Evolutionary conservation across 164 flowering plant genomes (phyloP).

Genomic region (Vitis labrusca): DNA sequence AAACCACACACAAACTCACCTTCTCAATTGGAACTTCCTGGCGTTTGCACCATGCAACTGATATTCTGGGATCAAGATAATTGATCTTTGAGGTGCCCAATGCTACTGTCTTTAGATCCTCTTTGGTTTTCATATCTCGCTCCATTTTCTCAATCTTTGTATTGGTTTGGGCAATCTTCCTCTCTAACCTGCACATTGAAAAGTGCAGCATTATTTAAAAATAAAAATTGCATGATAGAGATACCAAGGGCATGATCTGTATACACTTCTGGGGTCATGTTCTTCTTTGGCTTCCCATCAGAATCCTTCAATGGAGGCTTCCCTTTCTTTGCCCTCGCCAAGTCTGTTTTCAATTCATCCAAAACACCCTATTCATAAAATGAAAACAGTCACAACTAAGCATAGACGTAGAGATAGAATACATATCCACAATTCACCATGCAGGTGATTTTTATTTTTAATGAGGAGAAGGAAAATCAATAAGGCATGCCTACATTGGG

Average conservation of each 20-base stretch:
- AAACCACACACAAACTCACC: slow-evolving; percentile 41
- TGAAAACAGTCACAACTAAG: not conserved
- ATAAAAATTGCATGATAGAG: not conserved
- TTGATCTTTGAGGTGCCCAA: slow-evolving; percentile 96
- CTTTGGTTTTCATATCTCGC: slow-evolving; percentile 69
- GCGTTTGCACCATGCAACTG: slow-evolving; percentile 99
- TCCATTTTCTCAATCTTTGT: slow-evolving; percentile 84
- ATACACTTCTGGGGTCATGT: slow-evolving; percentile 84
- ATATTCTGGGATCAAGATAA: slow-evolving; percentile 93
- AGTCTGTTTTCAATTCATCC: slow-evolving; percentile 66
- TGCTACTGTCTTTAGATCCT: slow-evolving; percentile 91
- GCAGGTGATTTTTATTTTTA: not conserved
- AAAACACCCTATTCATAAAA: slow-evolving; percentile 42
- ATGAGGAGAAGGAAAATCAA: not conserved
- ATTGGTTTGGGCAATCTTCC: slow-evolving; percentile 69
- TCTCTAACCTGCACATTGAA: slow-evolving; percentile 56
- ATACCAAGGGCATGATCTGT: slow-evolving; percentile 3
- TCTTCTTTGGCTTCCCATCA: slow-evolving; percentile 81
- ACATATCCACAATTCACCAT: not conserved
- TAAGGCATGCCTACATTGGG: not conserved
- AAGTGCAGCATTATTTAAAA: not conserved
- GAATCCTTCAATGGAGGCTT: slow-evolving; percentile 81
- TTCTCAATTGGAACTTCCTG: slow-evolving; percentile 98
- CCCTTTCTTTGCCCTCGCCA: slow-evolving; percentile 86
- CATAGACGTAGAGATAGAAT: not conserved